Percentiles rank a stretch among this genome's conserved stretches.
These are phyloP conservation scores for Bipolaris oryzae DNA, from an alignment of 2,329 filamentous ascomycete genomes.

Conservation along the genomic window DNA sequence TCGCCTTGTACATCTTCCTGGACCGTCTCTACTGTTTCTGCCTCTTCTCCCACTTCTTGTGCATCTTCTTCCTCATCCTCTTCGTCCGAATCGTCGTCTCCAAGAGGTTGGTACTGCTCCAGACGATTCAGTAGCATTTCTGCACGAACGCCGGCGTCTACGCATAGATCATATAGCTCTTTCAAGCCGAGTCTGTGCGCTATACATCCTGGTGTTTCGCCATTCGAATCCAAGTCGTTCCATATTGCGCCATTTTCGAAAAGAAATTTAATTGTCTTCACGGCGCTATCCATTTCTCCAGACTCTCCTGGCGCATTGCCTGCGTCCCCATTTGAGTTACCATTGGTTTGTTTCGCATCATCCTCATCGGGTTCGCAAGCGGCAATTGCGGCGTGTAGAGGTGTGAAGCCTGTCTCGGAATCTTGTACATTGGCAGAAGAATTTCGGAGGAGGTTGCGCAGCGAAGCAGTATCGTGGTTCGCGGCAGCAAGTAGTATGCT, in stretches of 20 bases:
- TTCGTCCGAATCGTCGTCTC: constrained; percentile 60
- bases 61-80: constrained; percentile 49
- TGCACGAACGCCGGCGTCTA: constrained; percentile 88
- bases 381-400: constrained; percentile 89
- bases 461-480: constrained; percentile 68
- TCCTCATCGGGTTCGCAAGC: constrained; percentile 52
- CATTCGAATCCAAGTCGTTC: constrained; percentile 88
- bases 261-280: constrained; percentile 73
- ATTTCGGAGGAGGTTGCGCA: constrained; percentile 71
- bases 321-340: constrained; percentile 30
- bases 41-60: constrained; percentile 39
- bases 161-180: constrained; percentile 78
- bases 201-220: constrained; percentile 91
- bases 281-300: constrained; percentile 59
- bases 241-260: constrained; percentile 91
- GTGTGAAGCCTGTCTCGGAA: constrained; percentile 81
- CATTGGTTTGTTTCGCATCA: constrained; percentile 41
- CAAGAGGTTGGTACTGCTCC: constrained; percentile 78
- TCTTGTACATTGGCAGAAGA: constrained; percentile 78
- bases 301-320: constrained; percentile 37
- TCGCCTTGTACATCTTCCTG: constrained; percentile 32
- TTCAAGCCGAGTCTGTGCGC: constrained; percentile 71
- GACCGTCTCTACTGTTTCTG: constrained; percentile 36
- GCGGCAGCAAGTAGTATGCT: constrained; percentile 70
- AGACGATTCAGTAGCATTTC: constrained; percentile 84